Conservation (phyloP, 768 basidiomycete genomes). For the Agaricus blazei region DNA sequence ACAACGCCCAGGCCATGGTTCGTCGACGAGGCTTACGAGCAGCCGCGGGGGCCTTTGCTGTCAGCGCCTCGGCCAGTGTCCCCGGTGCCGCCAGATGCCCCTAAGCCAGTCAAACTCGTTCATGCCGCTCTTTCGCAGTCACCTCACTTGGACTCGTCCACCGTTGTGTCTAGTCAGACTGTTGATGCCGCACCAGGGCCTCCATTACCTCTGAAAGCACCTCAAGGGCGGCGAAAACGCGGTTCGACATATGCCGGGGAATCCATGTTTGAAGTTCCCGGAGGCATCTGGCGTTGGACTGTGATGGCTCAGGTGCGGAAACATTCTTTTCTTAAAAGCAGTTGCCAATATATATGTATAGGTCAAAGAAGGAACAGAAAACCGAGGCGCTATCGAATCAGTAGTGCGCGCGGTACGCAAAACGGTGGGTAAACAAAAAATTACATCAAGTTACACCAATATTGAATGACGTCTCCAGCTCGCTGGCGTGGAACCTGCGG, state of each 20-base stretch:
- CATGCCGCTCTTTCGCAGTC: conserved; percentile 53
- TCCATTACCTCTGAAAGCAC: conserved; percentile 46
- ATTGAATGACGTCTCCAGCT: conserved; percentile 35
- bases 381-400: conserved; percentile 70
- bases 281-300: conserved; percentile 74
- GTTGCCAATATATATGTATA: conserved; percentile 20
- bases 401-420: conserved; percentile 68
- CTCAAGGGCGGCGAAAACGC: conserved; percentile 60
- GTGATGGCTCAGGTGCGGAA: conserved; percentile 61
- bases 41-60: conserved; percentile 9
- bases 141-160: conserved; percentile 63
- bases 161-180: conserved; percentile 51
- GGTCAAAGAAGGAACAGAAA: conserved; percentile 86
- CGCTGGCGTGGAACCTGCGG: conserved; percentile 48
- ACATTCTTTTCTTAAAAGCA: not conserved
- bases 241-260: conserved; percentile 68
- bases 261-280: conserved; percentile 41
- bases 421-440: conserved; percentile 41
- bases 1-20: conserved; percentile 52
- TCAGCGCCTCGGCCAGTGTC: conserved; percentile 25
- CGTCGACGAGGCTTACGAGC: conserved; percentile 33
- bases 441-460: not conserved
- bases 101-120: conserved; percentile 47
- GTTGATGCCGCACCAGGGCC: conserved; percentile 49
- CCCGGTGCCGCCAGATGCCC: conserved; percentile 48